phyloP scores from a whole-genome alignment of 176 grass and related monocot species.

The Phoenix dactylifera region DNA sequence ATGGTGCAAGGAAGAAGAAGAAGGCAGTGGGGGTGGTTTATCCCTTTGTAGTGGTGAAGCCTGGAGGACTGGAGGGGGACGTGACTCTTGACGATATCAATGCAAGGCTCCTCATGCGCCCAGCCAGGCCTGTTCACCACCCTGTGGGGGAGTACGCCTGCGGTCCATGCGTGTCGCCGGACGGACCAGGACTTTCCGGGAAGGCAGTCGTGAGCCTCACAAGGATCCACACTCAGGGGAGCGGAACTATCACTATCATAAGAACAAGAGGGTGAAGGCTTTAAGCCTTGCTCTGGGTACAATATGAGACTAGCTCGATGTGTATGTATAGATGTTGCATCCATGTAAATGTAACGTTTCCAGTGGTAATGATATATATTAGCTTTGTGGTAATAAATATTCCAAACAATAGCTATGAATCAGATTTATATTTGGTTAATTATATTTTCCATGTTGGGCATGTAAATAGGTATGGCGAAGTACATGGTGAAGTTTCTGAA shows the following conservation, averaged over 20 bases:
- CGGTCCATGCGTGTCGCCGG: constrained; percentile 46
- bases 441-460: too few species aligned
- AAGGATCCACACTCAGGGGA: constrained; percentile 62
- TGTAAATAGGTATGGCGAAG: too few species aligned
- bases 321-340: too few species aligned
- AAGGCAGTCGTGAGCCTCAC: constrained; percentile 72
- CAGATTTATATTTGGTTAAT: too few species aligned
- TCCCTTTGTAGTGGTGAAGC: constrained; percentile 93
- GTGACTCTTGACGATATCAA: constrained; percentile 94
- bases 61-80: constrained; percentile 62
- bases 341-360: too few species aligned
- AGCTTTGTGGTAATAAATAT: too few species aligned
- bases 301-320: too few species aligned
- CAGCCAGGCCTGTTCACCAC: constrained; percentile 69
- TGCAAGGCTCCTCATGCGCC: constrained; percentile 58
- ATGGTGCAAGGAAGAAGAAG: constrained; percentile 15
- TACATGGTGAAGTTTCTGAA: too few species aligned
- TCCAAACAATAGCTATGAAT: too few species aligned
- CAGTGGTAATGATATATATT: too few species aligned
- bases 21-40: constrained; percentile 20
- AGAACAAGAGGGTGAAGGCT: constrained; percentile 54
- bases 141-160: constrained; percentile 84
- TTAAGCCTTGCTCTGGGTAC: too few species aligned
- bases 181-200: constrained; percentile 62
- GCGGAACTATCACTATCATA: constrained; percentile 92